Base-by-base conservation (phyloP, 345 rosid genomes). In the Camelina sativa region DNA sequence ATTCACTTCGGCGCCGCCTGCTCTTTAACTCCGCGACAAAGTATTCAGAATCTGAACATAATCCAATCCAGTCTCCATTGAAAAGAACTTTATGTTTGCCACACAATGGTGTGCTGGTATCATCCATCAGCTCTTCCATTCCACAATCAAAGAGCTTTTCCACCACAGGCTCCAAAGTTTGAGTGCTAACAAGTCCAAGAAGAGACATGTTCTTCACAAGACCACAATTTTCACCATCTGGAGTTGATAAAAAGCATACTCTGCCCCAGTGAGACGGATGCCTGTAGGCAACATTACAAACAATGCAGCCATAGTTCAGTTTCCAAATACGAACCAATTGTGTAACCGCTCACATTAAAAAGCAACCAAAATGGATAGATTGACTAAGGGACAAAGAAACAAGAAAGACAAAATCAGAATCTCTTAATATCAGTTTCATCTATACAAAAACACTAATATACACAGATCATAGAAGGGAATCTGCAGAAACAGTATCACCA, bases 231-330 rank as follows among this genome's bases (percentile, higher is more conserved):
- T 94, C 97, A 58, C 97, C 99, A 82, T 91, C 97, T 7, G 99
- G 93, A 17, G 97, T 94, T 11, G 99, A 91, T 53, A 91, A 83
- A 81, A 91, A 89, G 85, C 99, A 92, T 66, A 89, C 87, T 81
- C 87, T 90, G 64, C 99, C 99, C 97, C 99, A 90, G 64, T 94
- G 99, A 71, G 99, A 91, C 65, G 99, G 99, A 77, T 90, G 97
- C 73, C 98, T 90, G 67, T 57, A 25, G 43, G 44, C 8, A 74
- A 25, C 64, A 56, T 25, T 25, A 25, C 28, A 25, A 25, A 25
- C 28, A 25, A 25, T 25, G 28, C 28, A 25, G 28, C 28, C 28
- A 25, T 25, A 25, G 28, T 25, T 25, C 28, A 25, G 28, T 25
- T 25, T 25, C 28, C 28, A 4, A 25, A 25, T 3, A 25, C 28